Evolutionary conservation across 2,329 filamentous ascomycete genomes (phyloP).

Genomic region (Dissoconium aciculare): DNA sequence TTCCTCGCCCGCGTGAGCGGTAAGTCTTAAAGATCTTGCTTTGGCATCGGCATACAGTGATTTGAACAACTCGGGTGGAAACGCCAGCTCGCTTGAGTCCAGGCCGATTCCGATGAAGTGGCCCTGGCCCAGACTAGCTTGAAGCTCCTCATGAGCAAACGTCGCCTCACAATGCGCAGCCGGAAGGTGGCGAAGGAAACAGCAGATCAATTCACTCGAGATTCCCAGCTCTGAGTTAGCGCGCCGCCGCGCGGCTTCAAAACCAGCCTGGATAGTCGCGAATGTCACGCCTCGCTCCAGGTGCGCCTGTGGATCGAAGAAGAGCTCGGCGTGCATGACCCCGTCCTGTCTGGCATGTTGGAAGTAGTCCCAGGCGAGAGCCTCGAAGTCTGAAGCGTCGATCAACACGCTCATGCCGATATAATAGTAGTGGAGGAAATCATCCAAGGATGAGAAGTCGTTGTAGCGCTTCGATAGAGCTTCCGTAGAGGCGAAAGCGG

Average conservation of each 20-base stretch:
- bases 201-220: conserved; percentile 52
- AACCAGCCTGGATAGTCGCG: conserved; percentile 48
- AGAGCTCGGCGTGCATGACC: conserved; percentile 60
- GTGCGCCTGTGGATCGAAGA: conserved; percentile 71
- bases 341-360: conserved; percentile 46
- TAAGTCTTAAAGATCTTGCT: conserved; percentile 42
- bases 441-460: conserved; percentile 54
- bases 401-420: conserved; percentile 57
- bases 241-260: conserved; percentile 43
- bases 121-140: conserved; percentile 34
- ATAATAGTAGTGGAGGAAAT: conserved; percentile 69
- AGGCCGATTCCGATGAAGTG: conserved; percentile 49
- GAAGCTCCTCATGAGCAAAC: conserved; percentile 30
- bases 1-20: conserved; percentile 64
- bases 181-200: conserved; percentile 56
- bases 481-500: conserved; percentile 46
- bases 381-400: conserved; percentile 52
- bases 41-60: conserved; percentile 44
- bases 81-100: conserved; percentile 42
- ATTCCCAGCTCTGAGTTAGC: conserved; percentile 51
- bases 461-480: conserved; percentile 49
- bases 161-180: conserved; percentile 39
- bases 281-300: conserved; percentile 48
- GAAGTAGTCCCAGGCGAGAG: conserved; percentile 59
- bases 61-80: conserved; percentile 40